Percentiles rank a stretch among this genome's conserved stretches.
These are phyloP conservation scores for Pseudognaphalium luteoalbum DNA, from an alignment of 129 eudicot genomes.

Conservation along the genomic window DNA sequence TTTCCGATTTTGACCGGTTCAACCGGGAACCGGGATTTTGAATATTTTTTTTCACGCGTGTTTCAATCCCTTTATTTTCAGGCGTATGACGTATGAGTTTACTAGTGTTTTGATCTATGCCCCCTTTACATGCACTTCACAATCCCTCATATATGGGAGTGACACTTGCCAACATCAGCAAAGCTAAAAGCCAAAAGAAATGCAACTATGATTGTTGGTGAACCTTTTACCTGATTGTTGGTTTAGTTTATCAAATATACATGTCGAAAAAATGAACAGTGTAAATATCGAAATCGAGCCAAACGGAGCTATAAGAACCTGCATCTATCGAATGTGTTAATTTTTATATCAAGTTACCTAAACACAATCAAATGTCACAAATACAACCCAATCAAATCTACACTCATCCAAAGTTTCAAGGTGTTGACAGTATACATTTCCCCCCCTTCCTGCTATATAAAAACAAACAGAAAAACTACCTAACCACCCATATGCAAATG, in stretches of 20 bases:
- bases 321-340: too few relatives aligned
- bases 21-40: too few relatives aligned
- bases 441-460: background rate
- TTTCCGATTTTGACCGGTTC: too few relatives aligned
- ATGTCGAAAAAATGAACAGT: background rate
- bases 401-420: background rate
- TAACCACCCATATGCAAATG: background rate
- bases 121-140: background rate
- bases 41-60: too few relatives aligned
- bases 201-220: background rate
- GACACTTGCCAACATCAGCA: background rate
- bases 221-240: background rate
- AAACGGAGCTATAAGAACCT: background rate
- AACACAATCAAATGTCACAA: background rate
- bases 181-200: background rate
- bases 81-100: background rate
- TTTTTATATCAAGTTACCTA: background rate
- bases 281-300: background rate
- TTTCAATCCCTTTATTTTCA: too few relatives aligned
- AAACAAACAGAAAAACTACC: background rate
- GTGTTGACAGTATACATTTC: background rate
- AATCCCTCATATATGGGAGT: background rate
- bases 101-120: background rate
- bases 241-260: too few relatives aligned
- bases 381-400: background rate